Conservation (phyloP, 768 basidiomycete species). For the Collybia sordida region DNA sequence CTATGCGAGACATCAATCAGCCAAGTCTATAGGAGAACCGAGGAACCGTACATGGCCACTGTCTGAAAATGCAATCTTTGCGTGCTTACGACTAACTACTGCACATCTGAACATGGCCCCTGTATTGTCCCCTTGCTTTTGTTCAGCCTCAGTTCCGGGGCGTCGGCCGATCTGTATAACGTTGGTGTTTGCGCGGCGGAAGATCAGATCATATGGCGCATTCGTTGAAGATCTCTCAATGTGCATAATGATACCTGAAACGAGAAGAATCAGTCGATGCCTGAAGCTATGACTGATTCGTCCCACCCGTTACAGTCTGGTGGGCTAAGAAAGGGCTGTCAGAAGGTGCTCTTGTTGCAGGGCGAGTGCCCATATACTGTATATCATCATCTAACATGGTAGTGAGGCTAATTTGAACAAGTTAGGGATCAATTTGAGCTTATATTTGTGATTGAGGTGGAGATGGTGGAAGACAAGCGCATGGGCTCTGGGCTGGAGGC, state of each 20-base stretch:
- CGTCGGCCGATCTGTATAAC: slow-evolving; percentile 70
- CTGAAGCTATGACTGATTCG: slow-evolving; percentile 16
- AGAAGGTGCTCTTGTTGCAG: slow-evolving; percentile 21
- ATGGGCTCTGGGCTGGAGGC: slow-evolving; percentile 11
- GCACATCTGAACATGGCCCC: slow-evolving; percentile 72
- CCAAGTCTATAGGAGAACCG: slow-evolving; percentile 9
- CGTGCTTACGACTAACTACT: slow-evolving; percentile 78
- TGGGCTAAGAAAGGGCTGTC: slow-evolving; percentile 25
- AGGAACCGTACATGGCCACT: slow-evolving; percentile 57
- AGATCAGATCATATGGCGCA: slow-evolving; percentile 46
- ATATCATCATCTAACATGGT: slow-evolving; percentile 57
- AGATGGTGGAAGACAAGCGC: slow-evolving; percentile 9
- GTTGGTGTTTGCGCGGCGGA: slow-evolving; percentile 47
- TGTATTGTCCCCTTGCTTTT: slow-evolving; percentile 37
- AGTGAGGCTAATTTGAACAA: neutral
- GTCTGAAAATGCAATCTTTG: slow-evolving; percentile 73
- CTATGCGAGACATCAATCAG: slow-evolving; percentile 34
- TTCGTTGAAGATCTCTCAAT: slow-evolving; percentile 52
- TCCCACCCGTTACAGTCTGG: slow-evolving; percentile 41
- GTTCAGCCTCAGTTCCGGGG: slow-evolving; percentile 46
- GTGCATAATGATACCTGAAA: slow-evolving; percentile 56
- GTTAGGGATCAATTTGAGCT: neutral
- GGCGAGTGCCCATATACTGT: slow-evolving; percentile 52
- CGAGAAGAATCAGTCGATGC: slow-evolving; percentile 15
- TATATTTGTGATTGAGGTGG: slow-evolving; percentile 7